Base-by-base conservation (phyloP, 1,284 basidiomycete species). In the Cryptococcus deneoformans region DNA sequence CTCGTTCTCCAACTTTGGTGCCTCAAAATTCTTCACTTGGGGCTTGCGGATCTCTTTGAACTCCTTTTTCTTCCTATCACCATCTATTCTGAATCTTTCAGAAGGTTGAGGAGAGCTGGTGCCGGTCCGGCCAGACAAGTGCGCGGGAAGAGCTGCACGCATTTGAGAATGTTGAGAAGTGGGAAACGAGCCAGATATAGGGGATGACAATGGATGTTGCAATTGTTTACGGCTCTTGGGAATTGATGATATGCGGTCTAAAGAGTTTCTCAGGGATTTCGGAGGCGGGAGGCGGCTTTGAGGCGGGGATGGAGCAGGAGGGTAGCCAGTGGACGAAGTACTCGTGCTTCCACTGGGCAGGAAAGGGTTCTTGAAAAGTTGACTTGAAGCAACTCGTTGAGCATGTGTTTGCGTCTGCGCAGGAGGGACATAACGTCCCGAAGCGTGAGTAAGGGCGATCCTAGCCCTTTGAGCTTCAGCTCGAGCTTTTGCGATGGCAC, bases 391-490 rank as follows among this genome's bases (percentile, higher is more conserved):
- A 7, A 48, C 5, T 1, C 49, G 38, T 5, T 44, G 50, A 24
- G 50, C 20, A 37, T 40, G 36, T 20, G 36, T 38, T 24, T 37
- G 39, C 5, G 56, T 36, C 10, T 64, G 36, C 3, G 69, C 46
- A 0, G 69, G 69, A 4, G 70, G 67, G 14, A 70, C 52, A 47
- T 61, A 71, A 49, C 60, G 61, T 5, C 74, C 72, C 3, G 66
- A 65, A 12, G 72, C 72, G 49, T 75, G 69, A 1, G 72, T 75
- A 42, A 76, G 59, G 0, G 72, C 70, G 6, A 75, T 56, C 14
- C 72, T 54, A 6, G 69, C 67, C 12, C 72, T 63, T 40, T 72
- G 67, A 1, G 66, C 64, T 29, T 76, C 74, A 4, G 53, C 50
- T 20, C 70, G 59, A 1, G 74, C 74, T 58, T 70, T 73, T 20